Percentiles rank a stretch among this genome's conserved stretches.
phyloP scores from a whole-genome alignment of 176 grass and related monocot genomes.

The Zoysia japonica region DNA sequence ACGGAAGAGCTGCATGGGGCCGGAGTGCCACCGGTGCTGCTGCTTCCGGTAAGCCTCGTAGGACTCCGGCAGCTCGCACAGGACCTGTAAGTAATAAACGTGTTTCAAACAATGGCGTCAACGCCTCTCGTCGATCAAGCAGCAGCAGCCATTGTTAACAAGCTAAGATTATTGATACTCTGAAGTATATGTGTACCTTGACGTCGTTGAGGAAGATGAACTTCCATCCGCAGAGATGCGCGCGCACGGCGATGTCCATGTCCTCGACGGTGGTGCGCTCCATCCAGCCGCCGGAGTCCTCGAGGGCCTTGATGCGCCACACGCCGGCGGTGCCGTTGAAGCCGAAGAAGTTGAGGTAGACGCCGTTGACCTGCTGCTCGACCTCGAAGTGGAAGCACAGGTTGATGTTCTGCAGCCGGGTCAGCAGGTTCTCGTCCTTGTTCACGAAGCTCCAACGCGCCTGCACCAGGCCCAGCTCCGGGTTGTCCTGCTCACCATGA shows the following conservation, averaged over 20 bases:
- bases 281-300: slow-evolving; percentile 94
- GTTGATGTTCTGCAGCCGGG: slow-evolving; percentile 97
- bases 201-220: slow-evolving; percentile 98
- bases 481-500: slow-evolving; percentile 54
- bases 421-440: slow-evolving; percentile 92
- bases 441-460: slow-evolving; percentile 96
- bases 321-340: slow-evolving; percentile 98
- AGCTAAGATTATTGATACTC: neutral
- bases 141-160: neutral
- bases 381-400: slow-evolving; percentile 99
- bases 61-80: slow-evolving; percentile 90
- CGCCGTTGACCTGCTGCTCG: slow-evolving; percentile 97
- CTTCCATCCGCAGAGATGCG: slow-evolving; percentile 91
- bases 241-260: slow-evolving; percentile 98
- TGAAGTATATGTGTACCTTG: slow-evolving; percentile 45
- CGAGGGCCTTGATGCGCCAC: slow-evolving; percentile 91
- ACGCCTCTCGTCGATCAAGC: neutral
- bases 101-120: neutral
- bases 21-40: slow-evolving; percentile 99
- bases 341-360: slow-evolving; percentile 96
- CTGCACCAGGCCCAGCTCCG: slow-evolving; percentile 84
- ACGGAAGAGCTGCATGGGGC: slow-evolving; percentile 96
- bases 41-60: slow-evolving; percentile 91
- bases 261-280: slow-evolving; percentile 99
- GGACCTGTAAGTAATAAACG: slow-evolving; percentile 44